Conservation (phyloP, 805 yeast species). For the Hanseniaspora taiwanica region DNA sequence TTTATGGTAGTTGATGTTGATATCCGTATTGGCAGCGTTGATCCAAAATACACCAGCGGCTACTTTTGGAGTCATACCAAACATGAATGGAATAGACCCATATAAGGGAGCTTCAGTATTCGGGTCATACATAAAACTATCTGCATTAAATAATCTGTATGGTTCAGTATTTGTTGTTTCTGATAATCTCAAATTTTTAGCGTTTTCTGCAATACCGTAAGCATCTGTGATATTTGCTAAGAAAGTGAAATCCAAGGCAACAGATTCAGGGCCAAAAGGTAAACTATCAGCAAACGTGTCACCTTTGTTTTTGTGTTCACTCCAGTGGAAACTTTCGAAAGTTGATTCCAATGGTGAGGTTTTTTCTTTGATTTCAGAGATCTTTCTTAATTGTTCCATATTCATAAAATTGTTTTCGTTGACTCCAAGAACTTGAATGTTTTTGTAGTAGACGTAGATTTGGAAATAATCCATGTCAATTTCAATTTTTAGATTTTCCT, state of each 20-base stretch:
- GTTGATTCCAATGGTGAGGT: slow-evolving; percentile 47
- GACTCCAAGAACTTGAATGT: slow-evolving; percentile 36
- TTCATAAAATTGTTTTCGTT: slow-evolving; percentile 66
- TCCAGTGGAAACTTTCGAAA: slow-evolving; percentile 26
- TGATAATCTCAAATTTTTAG: slow-evolving; percentile 61
- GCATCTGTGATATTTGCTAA: slow-evolving; percentile 40
- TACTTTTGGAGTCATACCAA: slow-evolving; percentile 44
- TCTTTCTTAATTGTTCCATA: slow-evolving; percentile 63
- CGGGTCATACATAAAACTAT: slow-evolving; percentile 84
- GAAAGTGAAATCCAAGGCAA: slow-evolving; percentile 67
- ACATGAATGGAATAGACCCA: slow-evolving; percentile 83
- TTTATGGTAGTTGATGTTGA: slow-evolving; percentile 40
- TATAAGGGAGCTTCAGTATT: slow-evolving; percentile 84
- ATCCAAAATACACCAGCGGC: slow-evolving; percentile 82
- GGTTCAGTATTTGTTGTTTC: slow-evolving; percentile 58
- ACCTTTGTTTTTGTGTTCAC: slow-evolving; percentile 35
- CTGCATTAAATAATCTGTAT: slow-evolving; percentile 83
- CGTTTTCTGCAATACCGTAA: slow-evolving; percentile 96
- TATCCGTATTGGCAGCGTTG: slow-evolving; percentile 84
- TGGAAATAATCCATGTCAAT: slow-evolving; percentile 37
- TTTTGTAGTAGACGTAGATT: slow-evolving; percentile 34
- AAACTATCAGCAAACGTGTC: too few species aligned
- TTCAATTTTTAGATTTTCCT: slow-evolving; percentile 28
- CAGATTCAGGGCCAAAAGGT: slow-evolving; percentile 84
- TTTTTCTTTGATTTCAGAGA: slow-evolving; percentile 28